Base-by-base conservation (phyloP, 1,284 basidiomycete genomes). In the Pterula multifida region DNA sequence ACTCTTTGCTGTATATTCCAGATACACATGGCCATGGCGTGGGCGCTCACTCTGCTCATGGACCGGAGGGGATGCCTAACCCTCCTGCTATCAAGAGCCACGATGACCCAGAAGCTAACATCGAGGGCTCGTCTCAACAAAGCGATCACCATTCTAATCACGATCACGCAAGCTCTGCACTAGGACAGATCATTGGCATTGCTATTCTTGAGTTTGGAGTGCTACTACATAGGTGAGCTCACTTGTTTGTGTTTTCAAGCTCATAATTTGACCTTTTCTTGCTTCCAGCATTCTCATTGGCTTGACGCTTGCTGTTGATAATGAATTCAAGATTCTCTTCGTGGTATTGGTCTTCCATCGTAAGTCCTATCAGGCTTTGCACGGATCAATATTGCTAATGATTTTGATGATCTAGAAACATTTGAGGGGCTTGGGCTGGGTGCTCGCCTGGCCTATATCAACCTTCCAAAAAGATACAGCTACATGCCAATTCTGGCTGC, bases 401-500 rank as follows among this genome's bases (percentile, higher is more conserved):
- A 15, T 3, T 45, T 60, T 15, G 58, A 48, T 17, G 4, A 0
- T 15, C 23, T 59, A 91, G 85, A 92, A 75, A 85, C 78, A 50
- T 95, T 95, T 58, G 92, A 96, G 63, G 92, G 91, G 23, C 77
- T 95, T 47, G 93, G 90, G 66, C 70, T 97, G 23, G 92, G 92
- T 21, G 82, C 90, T 0, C 84, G 90, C 39, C 70, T 93, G 6
- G 87, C 92, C 0, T 80, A 72, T 60, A 73, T 96, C 60, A 64
- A 69, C 13, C 69, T 97, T 0, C 79, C 89, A 0, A 50, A 60
- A 0, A 61, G 65, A 45, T 81, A 81, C 60, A 68, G 64, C 50
- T 85, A 72, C 68, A 66, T 88, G 0, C 83, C 89, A 3, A 68
- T 79, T 52, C 57, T 69, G 17, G 90, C 76, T 6, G 90, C 81